Evolutionary conservation across 2,329 filamentous ascomycete genomes (phyloP), one percentile per base, ranked within the genome.

Genomic region (Aspergillus melleus): DNA sequence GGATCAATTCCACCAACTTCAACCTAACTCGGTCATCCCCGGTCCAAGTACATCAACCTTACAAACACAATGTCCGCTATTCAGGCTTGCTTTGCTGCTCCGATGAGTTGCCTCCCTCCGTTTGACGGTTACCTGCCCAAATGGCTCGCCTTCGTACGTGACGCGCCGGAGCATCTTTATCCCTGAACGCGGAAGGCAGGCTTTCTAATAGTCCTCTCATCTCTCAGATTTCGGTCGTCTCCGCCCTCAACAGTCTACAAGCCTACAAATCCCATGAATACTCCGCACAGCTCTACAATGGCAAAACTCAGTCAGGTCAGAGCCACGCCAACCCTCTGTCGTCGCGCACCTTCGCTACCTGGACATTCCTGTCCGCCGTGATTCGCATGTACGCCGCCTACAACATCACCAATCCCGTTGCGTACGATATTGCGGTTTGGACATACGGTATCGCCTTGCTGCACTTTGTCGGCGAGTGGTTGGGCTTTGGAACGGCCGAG

Each of bases 381-480:
- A 84, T 96, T 49, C 86, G 93, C 55, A 79, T 92, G 66, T 96
- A 96, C 72, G 91, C 91, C 4, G 90, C 91, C 36, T 96, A 96
- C 79, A 83, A 96, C 75, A 86, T 96, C 64, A 81, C 86, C 65
- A 83, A 91, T 61, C 84, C 85, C 1, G 83, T 85, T 49, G 81
- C 93, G 57, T 97, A 96, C 76, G 85, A 95, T 74, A 81, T 97
- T 60, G 89, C 89, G 16, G 79, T 95, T 66, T 91, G 89, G 84
- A 95, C 90, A 8, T 96, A 94, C 74, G 83, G 86, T 1, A 83
- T 96, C 57, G 93, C 93, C 1, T 84, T 90, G 56, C 79, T 80
- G 46, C 93, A 94, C 79, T 97, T 93, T 75, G 82, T 86, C 61
- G 89, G 84, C 66, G 95, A 99, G 83, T 90, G 91, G 81, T 80